Conservation (phyloP, 441 rosid species). For the Erysimum cheiri region DNA sequence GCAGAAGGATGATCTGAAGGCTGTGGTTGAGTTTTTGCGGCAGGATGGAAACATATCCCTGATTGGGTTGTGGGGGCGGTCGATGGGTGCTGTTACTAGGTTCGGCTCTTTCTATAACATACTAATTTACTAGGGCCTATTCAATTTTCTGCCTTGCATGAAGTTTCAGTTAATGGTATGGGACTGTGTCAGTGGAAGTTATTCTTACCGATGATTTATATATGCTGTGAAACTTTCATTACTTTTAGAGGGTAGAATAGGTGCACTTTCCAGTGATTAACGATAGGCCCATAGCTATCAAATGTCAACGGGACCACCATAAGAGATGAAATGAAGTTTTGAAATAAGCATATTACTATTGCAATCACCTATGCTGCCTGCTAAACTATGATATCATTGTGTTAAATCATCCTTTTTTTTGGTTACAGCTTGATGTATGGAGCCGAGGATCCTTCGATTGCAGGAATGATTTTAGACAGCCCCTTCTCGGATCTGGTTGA, state of each 20-base stretch:
- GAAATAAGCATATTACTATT: not conserved
- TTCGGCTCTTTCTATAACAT: conserved; percentile 39
- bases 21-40: conserved; percentile 84
- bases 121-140: not conserved
- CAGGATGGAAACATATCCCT: conserved; percentile 91
- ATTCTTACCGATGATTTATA: not conserved
- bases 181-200: conserved; percentile 3
- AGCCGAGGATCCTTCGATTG: conserved; percentile 96
- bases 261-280: not conserved
- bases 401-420: conserved; percentile 20
- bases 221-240: conserved; percentile 9
- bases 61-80: conserved; percentile 98
- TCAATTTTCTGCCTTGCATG: conserved; percentile 3
- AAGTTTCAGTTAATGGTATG: conserved; percentile 11
- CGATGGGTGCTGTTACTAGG: conserved; percentile 99
- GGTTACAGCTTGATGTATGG: conserved; percentile 89
- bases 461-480: conserved; percentile 98
- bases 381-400: conserved; percentile 15
- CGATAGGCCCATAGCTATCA: not conserved
- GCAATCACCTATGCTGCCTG: conserved; percentile 14
- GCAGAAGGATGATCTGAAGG: conserved; percentile 94
- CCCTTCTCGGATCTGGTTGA: conserved; percentile 98
- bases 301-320: conserved; percentile 12
- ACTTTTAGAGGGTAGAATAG: conserved; percentile 1
- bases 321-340: conserved; percentile 12